Base-by-base conservation (phyloP, 441 rosid genomes). In the Aleurites moluccanus region DNA sequence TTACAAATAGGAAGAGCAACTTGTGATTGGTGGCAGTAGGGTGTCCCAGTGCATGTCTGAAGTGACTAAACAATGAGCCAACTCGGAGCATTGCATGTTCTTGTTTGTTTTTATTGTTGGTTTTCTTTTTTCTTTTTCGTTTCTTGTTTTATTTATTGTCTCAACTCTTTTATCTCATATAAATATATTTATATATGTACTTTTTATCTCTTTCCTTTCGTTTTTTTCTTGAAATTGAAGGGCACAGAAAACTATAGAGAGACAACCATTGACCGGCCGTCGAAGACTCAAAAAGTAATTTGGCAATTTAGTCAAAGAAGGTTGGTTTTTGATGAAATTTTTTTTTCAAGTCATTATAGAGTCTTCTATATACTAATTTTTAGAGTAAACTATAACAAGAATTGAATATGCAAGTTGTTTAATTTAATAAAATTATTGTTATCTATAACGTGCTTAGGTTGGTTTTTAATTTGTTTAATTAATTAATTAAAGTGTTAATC, bases 21-120 rank as follows among this genome's bases (percentile, higher is more conserved):
- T 38, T 68, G 82, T 82, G 82, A 80, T 42, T 61, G 75, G 30
- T 67, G 28, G 50, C 50, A 14, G 40, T 3, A 13, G 53, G 27
- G 84, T 53, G 79, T 77, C 61, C 83, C 86, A 49, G 61, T 77
- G 74, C 60, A 74, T 76, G 73, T 76, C 71, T 74, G 85, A 83
- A 83, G 61, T 55, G 82, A 86, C 85, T 45, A 77, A 80, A 81
- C 84, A 69, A 59, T 64, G 77, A 78, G 73, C 76, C 64, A 80
- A 73, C 73, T 69, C 67, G 80, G 47, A 78, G 77, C 74, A 80
- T 74, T 85, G 86, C 85, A 78, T 74, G 88, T 80, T 77, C 64
- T 76, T 75, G 18, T 78, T 44, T 64, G 63, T 75, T 57, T 45
- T 60, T 64, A 44, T 66, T 67, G 2, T 79, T 74, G 73, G 64